Base-by-base conservation (phyloP, 441 rosid species). In the Daphne laureola region DNA sequence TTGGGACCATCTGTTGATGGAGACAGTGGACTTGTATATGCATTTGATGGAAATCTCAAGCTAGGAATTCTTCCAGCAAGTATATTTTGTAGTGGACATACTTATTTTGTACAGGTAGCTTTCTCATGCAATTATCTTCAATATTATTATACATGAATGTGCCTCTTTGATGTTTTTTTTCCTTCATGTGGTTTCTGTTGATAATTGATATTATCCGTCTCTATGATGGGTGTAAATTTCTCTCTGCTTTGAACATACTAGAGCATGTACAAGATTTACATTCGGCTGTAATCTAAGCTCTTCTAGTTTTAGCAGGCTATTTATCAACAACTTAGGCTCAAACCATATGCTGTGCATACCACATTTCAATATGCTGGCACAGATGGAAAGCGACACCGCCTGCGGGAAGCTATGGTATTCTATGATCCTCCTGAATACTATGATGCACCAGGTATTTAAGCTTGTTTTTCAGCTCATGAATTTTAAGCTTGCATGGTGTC, bases 321-420 rank as follows among this genome's bases (percentile, higher is more conserved):
- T 83, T 78, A 85, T 76, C 80, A 86, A 67, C 96, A 90, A 68
- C 84, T 94, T 45, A 84, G 86, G 56, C 71, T 94, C 74, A 88
- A 90, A 67, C 95, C 99, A 49, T 94, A 87, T 59, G 97, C 97
- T 17, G 67, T 94, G 71, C 99, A 94, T 73, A 94, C 99, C 65
- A 94, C 99, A n/a, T 94, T 84, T 73, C 99, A 94, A 58, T 94
- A 83, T 75, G 96, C 80, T 36, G 99, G 96, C 51, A 94, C 99
- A 8, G 99, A 86, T 61, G 99, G 99, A 66, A 90, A 90, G 81
- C 91, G 99, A 21, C 97, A 94, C 56, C 82, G 99, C 54, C 69
- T 94, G 59, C 84, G 99, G 58, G 99, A 94, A 63, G 96, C 74
- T 64, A 90, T 76, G 94, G 74, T 77, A 57, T 94, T 94, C 69